Evolutionary conservation across 2,329 filamentous ascomycete species (phyloP).

Genomic region (Cytospora mali): DNA sequence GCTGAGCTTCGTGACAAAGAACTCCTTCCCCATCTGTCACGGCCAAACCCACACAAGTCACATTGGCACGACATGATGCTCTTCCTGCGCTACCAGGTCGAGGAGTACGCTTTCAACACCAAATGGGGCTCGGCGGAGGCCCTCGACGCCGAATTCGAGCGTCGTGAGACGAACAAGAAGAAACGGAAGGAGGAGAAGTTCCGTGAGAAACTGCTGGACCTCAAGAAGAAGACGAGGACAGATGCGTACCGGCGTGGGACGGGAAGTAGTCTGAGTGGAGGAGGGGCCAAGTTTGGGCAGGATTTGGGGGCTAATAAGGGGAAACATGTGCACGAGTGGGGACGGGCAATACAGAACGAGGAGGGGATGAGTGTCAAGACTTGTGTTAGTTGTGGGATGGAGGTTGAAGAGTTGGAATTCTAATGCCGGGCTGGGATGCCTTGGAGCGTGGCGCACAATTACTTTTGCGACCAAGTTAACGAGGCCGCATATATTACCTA

Average conservation of each 20-base stretch:
- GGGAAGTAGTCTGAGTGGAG: constrained; percentile 62
- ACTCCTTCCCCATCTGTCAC: constrained; percentile 82
- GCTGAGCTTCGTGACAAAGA: constrained; percentile 89
- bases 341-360: constrained; percentile 67
- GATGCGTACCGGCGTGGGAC: constrained; percentile 82
- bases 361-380: constrained; percentile 80
- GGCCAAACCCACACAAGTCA: constrained; percentile 92
- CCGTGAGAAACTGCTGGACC: constrained; percentile 80
- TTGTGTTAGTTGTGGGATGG: constrained; percentile 75
- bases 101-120: constrained; percentile 84
- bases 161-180: constrained; percentile 78
- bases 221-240: constrained; percentile 91
- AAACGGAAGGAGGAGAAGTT: constrained; percentile 88
- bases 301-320: constrained; percentile 36
- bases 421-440: constrained; percentile 40
- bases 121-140: constrained; percentile 92
- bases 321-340: constrained; percentile 90
- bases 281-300: constrained; percentile 72
- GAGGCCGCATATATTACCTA: background rate
- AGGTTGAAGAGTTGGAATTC: constrained; percentile 75
- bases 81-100: constrained; percentile 89
- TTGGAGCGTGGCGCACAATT: too few species aligned
- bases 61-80: constrained; percentile 99
- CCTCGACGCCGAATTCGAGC: constrained; percentile 85
- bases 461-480: too few species aligned